A percentile compares a stretch with the other conserved stretches of the same genome.
Conservation (phyloP, 1,284 basidiomycete genomes). For the Ceraceosorus guamensis region DNA sequence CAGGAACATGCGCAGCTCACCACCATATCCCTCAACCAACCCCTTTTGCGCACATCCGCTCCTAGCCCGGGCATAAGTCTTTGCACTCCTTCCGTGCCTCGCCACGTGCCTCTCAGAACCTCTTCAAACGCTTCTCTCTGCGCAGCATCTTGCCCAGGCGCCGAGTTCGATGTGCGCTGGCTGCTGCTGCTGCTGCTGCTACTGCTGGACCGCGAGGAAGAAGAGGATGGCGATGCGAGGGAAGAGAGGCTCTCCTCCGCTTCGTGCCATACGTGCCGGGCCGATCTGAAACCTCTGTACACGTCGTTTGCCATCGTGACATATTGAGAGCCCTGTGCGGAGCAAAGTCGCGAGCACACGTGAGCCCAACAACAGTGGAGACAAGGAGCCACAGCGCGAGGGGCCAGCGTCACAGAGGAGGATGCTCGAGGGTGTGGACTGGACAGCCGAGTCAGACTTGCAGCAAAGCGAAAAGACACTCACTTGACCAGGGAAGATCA, state of each 20-base stretch:
- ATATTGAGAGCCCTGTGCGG: conserved; percentile 37
- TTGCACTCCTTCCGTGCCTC: conserved; percentile 18
- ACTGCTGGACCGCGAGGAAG: not conserved
- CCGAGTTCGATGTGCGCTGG: not conserved
- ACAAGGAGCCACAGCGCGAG: not conserved
- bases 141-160: conserved; percentile 6
- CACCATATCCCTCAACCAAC: conserved; percentile 36
- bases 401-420: conserved; percentile 1
- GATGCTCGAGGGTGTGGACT: not conserved
- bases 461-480: not conserved
- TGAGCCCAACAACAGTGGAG: not conserved
- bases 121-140: conserved; percentile 35
- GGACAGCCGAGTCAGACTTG: not conserved
- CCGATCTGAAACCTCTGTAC: conserved; percentile 35
- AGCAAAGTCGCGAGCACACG: not conserved
- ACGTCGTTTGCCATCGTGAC: conserved; percentile 45
- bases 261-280: conserved; percentile 38
- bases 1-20: not conserved
- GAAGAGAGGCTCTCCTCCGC: conserved; percentile 39
- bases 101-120: conserved; percentile 26
- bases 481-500: conserved; percentile 40
- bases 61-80: conserved; percentile 21
- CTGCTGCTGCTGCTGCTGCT: conserved; percentile 23
- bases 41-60: conserved; percentile 14
- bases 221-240: not conserved